These are phyloP conservation scores for Tulasnella sp. DNA, from an alignment of 768 basidiomycete genomes.

Conservation along the genomic window DNA sequence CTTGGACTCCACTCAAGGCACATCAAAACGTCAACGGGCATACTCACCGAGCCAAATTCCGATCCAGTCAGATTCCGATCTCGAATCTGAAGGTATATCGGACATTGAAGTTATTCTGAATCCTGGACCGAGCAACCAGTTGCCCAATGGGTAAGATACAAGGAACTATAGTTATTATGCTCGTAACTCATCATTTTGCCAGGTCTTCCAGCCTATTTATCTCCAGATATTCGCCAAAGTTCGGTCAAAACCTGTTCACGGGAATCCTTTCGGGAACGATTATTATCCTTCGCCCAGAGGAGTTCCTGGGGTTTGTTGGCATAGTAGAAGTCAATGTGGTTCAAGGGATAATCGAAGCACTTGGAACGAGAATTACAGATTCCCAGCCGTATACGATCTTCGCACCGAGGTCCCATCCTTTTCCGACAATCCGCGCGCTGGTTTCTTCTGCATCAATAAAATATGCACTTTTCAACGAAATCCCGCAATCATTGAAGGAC, in stretches of 20 bases:
- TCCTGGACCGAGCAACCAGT: background rate
- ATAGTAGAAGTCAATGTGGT: slow-evolving; percentile 48
- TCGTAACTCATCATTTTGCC: background rate
- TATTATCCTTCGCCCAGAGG: slow-evolving; percentile 33
- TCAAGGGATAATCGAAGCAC: slow-evolving; percentile 44
- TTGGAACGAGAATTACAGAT: slow-evolving; percentile 34
- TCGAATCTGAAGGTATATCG: background rate
- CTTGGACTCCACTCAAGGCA: no score
- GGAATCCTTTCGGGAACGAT: slow-evolving; percentile 23
- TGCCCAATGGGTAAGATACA: slow-evolving; percentile 2
- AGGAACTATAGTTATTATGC: background rate
- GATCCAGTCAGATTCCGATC: background rate
- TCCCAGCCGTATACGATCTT: slow-evolving; percentile 40
- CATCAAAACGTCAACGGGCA: no score
- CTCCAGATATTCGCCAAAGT: slow-evolving; percentile 15
- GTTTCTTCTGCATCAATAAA: slow-evolving; percentile 11
- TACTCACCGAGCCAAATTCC: no score
- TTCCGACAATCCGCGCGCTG: slow-evolving; percentile 40
- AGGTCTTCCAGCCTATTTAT: background rate
- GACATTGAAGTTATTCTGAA: background rate
- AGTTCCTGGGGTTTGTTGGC: slow-evolving; percentile 58
- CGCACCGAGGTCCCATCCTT: slow-evolving; percentile 66
- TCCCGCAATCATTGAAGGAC: slow-evolving; percentile 17
- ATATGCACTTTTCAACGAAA: background rate
- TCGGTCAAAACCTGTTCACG: slow-evolving; percentile 35